Conservation (phyloP, 2,329 filamentous ascomycete species). For the Phialophora macrospora region DNA sequence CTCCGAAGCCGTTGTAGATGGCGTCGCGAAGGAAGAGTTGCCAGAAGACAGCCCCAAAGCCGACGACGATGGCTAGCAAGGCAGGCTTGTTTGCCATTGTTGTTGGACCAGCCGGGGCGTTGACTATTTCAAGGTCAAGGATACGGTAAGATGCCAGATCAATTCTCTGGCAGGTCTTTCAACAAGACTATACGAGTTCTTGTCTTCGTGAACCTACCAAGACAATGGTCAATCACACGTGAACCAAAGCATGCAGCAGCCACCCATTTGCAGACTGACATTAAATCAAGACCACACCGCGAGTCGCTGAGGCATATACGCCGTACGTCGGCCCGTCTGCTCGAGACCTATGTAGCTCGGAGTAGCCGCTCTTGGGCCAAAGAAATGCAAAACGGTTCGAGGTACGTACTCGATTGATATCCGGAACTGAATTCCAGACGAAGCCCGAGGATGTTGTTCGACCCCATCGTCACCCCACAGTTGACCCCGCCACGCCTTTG, state of each 20-base stretch:
- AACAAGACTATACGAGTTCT: background rate
- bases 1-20: slow-evolving; percentile 42
- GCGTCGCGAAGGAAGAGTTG: slow-evolving; percentile 41
- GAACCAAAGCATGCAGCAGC: background rate
- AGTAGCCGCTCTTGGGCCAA: background rate
- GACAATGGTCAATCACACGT: background rate
- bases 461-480: background rate
- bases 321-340: no score
- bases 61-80: slow-evolving; percentile 14
- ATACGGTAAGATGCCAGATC: background rate
- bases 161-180: background rate
- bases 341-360: background rate
- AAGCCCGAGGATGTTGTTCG: background rate
- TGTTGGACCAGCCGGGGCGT: background rate
- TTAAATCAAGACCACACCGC: background rate
- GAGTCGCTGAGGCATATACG: background rate
- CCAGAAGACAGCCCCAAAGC: slow-evolving; percentile 40
- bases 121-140: background rate
- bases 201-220: background rate
- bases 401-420: background rate
- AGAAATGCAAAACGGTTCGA: background rate
- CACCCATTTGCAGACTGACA: background rate
- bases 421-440: background rate
- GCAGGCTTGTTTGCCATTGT: slow-evolving; percentile 19
- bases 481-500: background rate